Evolutionary conservation across 1,284 basidiomycete genomes (phyloP), one percentile per base, ranked within the genome.

Genomic region (Porogramme epimiltina): DNA sequence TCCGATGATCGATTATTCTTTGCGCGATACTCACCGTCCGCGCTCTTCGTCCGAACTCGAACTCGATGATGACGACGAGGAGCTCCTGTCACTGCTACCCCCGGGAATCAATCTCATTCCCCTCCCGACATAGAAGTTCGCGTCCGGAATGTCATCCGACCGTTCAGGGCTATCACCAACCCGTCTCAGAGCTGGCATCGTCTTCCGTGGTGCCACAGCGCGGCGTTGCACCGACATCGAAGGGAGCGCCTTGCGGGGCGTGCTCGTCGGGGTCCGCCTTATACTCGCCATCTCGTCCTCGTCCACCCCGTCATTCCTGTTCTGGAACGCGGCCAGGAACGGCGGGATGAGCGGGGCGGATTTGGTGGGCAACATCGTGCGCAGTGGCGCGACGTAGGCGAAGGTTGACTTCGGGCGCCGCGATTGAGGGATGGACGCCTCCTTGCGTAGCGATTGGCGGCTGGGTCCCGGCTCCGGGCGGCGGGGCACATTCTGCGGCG

Each of bases 141-240:
- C 42, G 38, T 40, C 20, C 9, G 45, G 18, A 34, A 25, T 2
- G 13, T n/a, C n/a, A n/a, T n/a, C n/a, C 37, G 15, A 9, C 28
- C 8, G 13, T 15, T 13, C 36, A 2, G 22, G 10, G 19, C 36
- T 19, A 24, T 1, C 39, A 31, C 23, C 23, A 13, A 19, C 20
- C 1, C 11, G 18, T 1, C 19, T n/a, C 19, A 40, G 11, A 4
- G 8, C 18, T 16, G 6, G 13, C 45, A 25, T 38, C 25, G n/a
- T 36, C 37, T 54, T 54, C 31, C 49, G 36, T 11, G 57, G 57
- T 3, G 54, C 54, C n/a, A 44, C 20, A 2, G n/a, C 47, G 2
- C 57, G 51, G 2, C 54, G 54, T 45, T 54, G 57, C n/a, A 59
- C 54, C 8, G 57, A 59, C 57, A 56, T 59, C 9, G 54, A 51